These are phyloP conservation scores for Cairneyella variabilis DNA, from an alignment of 495 filamentous ascomycete genomes.

Conservation along the genomic window DNA sequence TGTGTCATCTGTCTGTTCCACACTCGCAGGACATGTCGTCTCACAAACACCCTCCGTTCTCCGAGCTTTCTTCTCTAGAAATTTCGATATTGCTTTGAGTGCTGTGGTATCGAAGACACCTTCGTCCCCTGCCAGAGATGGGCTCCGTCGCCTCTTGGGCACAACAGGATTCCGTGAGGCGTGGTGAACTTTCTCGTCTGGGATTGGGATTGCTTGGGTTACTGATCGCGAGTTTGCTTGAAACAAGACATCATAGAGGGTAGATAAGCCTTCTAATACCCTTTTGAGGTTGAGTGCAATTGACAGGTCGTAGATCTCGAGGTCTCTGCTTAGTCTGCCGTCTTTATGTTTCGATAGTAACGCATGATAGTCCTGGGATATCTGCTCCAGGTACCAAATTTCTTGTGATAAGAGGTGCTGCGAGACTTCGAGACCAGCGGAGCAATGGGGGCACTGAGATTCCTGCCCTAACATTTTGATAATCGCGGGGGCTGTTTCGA, in stretches of 20 bases:
- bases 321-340: not conserved
- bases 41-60: no score
- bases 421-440: conserved; percentile 20
- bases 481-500: no score
- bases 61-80: not conserved
- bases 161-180: not conserved
- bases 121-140: not conserved
- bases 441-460: no score
- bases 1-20: no score
- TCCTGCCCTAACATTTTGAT: no score
- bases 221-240: not conserved
- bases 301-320: not conserved
- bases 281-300: not conserved
- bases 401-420: not conserved
- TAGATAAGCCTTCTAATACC: not conserved
- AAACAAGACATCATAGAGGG: not conserved
- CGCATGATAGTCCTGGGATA: not conserved
- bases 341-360: not conserved
- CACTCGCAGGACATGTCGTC: no score
- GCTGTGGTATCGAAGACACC: not conserved
- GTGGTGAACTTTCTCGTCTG: no score
- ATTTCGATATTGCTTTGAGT: not conserved
- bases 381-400: not conserved
- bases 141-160: not conserved
- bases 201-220: not conserved